Conservation (phyloP, 352 stramenopile species). For the Phytophthora foliorum region DNA sequence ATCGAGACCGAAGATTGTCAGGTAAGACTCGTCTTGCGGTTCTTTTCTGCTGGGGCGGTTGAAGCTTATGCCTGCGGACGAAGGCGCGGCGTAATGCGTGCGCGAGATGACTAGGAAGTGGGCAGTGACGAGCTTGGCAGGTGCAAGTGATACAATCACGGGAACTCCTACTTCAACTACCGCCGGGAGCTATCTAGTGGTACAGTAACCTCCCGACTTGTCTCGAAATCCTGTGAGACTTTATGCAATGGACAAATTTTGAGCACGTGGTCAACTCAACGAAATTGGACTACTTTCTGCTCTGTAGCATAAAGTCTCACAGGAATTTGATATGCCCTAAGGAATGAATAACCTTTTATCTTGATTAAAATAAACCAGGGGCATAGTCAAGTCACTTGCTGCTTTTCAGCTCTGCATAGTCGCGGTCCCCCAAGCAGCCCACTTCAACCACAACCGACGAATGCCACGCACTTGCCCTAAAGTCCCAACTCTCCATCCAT, state of each 20-base stretch:
- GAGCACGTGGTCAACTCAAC: too few species aligned
- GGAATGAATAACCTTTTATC: background rate
- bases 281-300: too few species aligned
- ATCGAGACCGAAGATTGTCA: too few species aligned
- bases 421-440: slow-evolving; percentile 16
- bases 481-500: slow-evolving; percentile 8
- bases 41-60: background rate
- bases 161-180: background rate
- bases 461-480: slow-evolving; percentile 15
- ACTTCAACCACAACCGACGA: slow-evolving; percentile 27
- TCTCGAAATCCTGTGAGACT: too few species aligned
- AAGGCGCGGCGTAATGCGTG: background rate
- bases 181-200: too few species aligned
- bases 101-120: background rate
- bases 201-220: too few species aligned
- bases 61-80: background rate
- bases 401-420: slow-evolving; percentile 9
- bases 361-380: background rate
- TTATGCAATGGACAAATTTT: too few species aligned
- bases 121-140: background rate
- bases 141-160: background rate
- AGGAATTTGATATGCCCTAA: too few species aligned
- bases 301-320: too few species aligned
- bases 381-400: background rate
- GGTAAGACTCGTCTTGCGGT: too few species aligned